Evolutionary conservation across 2,329 filamentous ascomycete species (phyloP), one percentile per base, ranked within the genome.

Genomic region (Xylaria sp.): DNA sequence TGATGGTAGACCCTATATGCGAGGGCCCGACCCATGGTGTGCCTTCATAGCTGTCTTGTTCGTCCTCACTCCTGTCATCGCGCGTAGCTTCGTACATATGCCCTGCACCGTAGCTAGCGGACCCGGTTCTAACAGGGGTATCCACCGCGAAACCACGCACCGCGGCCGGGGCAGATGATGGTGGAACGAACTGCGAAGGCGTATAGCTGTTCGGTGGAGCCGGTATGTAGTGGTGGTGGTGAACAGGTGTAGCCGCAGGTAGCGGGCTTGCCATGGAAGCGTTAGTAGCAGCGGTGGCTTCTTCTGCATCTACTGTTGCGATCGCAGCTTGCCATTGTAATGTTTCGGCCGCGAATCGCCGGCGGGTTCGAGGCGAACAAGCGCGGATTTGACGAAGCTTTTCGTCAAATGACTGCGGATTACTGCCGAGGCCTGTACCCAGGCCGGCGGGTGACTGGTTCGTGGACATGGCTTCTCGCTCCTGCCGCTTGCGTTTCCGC

Each of bases 281-380:
- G 13, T 49, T n/a, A 52, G 52, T 23, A 61, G 36, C 39, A 62
- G 48, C 15, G 55, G 59, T 10, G 41, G 61, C 8, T n/a, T 62
- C 67, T 58, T 78, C 76, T 2, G 75, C 75, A 57, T 78, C 75
- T 18, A 75, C 65, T 1, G 76, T 78, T 64, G 72, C 72, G n/a
- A 78, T 70, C 5, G 75, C 77, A 25, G 75, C 75, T 52, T 78
- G 73, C 77, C 77, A 78, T 57, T 78, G 76, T 58, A 74, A 65
- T 20, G 66, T 66, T 52, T 78, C 72, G 18, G 76, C 75, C 33
- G 72, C 71, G 66, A 78, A 71, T 13, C 60, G 67, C n/a, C 71
- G 72, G 51, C 75, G 72, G 23, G 74, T 74, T 25, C 65, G 64
- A n/a, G 74, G 74, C 9, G 75, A 77, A 67, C 70, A 72, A 2